Evolutionary conservation across 2,329 filamentous ascomycete genomes (phyloP), one percentile per base, ranked within the genome.

Genomic region (Emydomyces testavorans): DNA sequence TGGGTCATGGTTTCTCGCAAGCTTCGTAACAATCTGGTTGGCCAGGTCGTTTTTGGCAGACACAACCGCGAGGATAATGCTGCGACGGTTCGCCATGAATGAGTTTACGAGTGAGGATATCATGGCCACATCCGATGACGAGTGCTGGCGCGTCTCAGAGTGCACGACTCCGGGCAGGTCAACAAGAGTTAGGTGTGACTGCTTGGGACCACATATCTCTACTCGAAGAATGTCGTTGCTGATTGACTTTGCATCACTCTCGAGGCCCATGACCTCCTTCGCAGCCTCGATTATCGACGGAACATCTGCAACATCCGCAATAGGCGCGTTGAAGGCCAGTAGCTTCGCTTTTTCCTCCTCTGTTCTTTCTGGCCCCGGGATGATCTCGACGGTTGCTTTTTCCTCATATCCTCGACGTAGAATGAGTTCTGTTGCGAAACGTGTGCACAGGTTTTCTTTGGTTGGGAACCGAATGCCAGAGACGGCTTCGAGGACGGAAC

Each of bases 51-150:
- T 63, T 29, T 66, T 71, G 1, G 74, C 75, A 0, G 70, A 66
- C 1, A 79, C 61, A 0, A 79, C 67, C 0, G 75, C 73, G 0
- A 82, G 62, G 1, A 81, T 77, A 46, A 83, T 77, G 54, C 71
- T 81, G n/a, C 76, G 69, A 10, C 64, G 57, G 23, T 74, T 68
- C n/a, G 57, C 56, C 68, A 83, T 79, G 54, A 84, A 84, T 8
- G 23, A 21, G 10, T 45, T 29, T 3, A 48, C 44, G 6, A 55
- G 38, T 2, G 28, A n/a, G 2, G 26, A 28, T 23, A 49, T 41
- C 44, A 57, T 18, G 45, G 54, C 56, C 52, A 49, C 52, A 49
- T 56, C 57, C 44, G 40, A 29, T 28, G 53, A 31, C 35, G 56
- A 49, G 36, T 48, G 40, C 4, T 52, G 32, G 7, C 37, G 35